A percentile compares a stretch with the other conserved stretches of the same genome.
phyloP scores from a whole-genome alignment of 2,329 filamentous ascomycete genomes.

The Penicillium brevicompactum region DNA sequence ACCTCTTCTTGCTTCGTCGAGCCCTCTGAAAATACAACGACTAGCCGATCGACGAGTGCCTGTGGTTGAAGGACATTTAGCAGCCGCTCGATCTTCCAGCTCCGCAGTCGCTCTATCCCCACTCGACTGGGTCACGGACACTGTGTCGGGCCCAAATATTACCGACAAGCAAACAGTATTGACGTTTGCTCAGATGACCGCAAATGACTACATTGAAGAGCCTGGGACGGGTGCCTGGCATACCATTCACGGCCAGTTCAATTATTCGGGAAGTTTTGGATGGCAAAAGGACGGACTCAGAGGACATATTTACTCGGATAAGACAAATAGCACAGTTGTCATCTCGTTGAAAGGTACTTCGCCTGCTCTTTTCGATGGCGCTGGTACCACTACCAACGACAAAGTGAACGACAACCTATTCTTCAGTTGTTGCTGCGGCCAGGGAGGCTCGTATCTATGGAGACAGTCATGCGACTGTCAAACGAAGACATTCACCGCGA shows the following conservation, averaged over 20 bases:
- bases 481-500: constrained; percentile 83
- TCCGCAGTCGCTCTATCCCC: constrained; percentile 68
- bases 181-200: constrained; percentile 82
- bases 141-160: constrained; percentile 76
- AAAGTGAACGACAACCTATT: constrained; percentile 98
- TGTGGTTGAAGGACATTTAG: constrained; percentile 77
- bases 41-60: constrained; percentile 75
- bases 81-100: constrained; percentile 69
- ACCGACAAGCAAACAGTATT: constrained; percentile 83
- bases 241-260: constrained; percentile 76
- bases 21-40: constrained; percentile 71
- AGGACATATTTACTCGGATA: constrained; percentile 89
- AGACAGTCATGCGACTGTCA: constrained; percentile 93
- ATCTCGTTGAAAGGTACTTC: constrained; percentile 93
- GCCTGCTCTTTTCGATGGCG: constrained; percentile 90
- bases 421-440: constrained; percentile 95
- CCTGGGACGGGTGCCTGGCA: constrained; percentile 78
- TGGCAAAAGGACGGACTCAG: constrained; percentile 88
- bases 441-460: constrained; percentile 88
- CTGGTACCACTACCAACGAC: constrained; percentile 94
- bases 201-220: constrained; percentile 81
- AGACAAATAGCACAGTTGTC: constrained; percentile 81
- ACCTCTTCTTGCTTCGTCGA: constrained; percentile 64
- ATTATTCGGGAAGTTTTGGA: constrained; percentile 85
- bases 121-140: constrained; percentile 80